Evolutionary conservation across 345 rosid genomes (phyloP).

Genomic region (Brassica carinata): DNA sequence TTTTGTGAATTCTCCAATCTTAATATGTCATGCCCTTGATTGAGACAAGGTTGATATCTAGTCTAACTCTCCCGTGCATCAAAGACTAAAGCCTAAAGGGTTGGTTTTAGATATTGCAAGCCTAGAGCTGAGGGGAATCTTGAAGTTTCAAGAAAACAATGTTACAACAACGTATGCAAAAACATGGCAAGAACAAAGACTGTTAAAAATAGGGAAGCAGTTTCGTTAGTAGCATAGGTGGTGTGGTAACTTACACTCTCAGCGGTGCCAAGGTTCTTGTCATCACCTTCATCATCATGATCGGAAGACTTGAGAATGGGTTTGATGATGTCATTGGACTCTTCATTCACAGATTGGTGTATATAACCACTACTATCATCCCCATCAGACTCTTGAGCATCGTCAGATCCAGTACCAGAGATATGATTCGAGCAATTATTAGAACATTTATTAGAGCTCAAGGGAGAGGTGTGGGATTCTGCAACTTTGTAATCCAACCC

Average conservation of each 20-base stretch:
- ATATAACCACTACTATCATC: conserved; percentile 42
- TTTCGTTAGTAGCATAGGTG: background rate
- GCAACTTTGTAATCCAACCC: conserved; percentile 35
- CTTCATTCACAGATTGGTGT: conserved; percentile 42
- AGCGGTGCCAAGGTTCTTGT: conserved; percentile 41
- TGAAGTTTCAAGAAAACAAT: background rate
- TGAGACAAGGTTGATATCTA: background rate
- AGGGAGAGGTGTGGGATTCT: conserved; percentile 36
- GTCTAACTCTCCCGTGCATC: background rate
- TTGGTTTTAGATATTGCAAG: background rate
- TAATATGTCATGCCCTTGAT: background rate
- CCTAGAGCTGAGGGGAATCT: background rate
- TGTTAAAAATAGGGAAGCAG: background rate
- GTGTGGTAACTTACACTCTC: conserved; percentile 35
- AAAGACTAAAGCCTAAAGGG: background rate
- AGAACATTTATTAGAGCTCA: conserved; percentile 23
- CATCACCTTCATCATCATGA: conserved; percentile 29
- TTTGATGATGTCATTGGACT: conserved; percentile 24
- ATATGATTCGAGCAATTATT: conserved; percentile 15
- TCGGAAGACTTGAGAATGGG: conserved; percentile 36
- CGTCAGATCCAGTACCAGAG: conserved; percentile 37
- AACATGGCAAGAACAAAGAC: background rate
- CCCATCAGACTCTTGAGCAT: conserved; percentile 47
- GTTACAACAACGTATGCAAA: background rate
- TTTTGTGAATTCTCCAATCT: background rate